phyloP scores from a whole-genome alignment of 257 asterid species.

The Verbascum thapsus region DNA sequence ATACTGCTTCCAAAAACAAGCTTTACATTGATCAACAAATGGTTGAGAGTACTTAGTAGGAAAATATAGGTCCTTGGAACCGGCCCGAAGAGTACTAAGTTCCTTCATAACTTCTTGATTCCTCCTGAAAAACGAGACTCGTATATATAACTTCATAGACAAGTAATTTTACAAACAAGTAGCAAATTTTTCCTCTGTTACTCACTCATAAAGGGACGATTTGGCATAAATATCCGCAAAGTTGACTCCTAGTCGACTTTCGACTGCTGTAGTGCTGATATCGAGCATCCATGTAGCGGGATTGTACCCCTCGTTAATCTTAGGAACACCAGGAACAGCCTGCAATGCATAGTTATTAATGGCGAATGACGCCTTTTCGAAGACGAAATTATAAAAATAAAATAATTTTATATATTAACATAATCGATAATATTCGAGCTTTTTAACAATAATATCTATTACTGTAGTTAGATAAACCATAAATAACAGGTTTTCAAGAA shows the following conservation, averaged over 20 bases:
- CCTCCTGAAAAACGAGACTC: constrained; percentile 32
- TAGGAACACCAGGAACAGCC: constrained; percentile 52
- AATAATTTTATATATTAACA: too few species aligned
- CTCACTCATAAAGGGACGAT: constrained; percentile 50
- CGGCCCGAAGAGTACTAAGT: constrained; percentile 50
- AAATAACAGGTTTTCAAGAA: too few species aligned
- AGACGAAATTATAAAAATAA: too few species aligned
- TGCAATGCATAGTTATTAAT: too few species aligned
- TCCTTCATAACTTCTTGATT: constrained; percentile 49
- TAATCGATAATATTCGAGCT: too few species aligned
- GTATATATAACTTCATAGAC: background rate
- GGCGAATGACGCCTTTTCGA: too few species aligned
- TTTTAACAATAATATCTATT: too few species aligned
- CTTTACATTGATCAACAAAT: constrained; percentile 48
- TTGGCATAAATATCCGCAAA: constrained; percentile 49
- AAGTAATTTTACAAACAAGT: background rate
- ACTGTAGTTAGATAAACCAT: too few species aligned
- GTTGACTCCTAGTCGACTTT: constrained; percentile 44
- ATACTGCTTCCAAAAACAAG: constrained; percentile 60
- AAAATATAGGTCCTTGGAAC: constrained; percentile 45
- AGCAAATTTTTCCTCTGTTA: background rate
- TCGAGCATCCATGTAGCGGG: constrained; percentile 75
- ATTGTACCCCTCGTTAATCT: constrained; percentile 47
- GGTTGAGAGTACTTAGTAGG: constrained; percentile 48
- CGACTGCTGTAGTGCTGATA: constrained; percentile 42